phyloP scores from a whole-genome alignment of 768 basidiomycete genomes.

The Stropharia rugosoannulata region DNA sequence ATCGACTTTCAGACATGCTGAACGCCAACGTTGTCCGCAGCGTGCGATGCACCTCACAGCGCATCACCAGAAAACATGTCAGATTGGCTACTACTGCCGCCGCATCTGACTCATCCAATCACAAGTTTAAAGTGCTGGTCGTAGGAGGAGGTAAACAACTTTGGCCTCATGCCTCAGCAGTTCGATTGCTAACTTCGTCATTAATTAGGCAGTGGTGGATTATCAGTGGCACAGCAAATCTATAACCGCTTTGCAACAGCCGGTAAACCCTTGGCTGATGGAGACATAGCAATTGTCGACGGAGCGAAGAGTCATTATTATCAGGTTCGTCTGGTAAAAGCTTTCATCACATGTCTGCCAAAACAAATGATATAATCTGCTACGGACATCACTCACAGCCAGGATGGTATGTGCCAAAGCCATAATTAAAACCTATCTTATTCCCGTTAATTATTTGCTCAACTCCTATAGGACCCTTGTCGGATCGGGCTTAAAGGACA shows the following conservation, averaged over 20 bases:
- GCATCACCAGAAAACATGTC: slow-evolving; percentile 8
- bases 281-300: slow-evolving; percentile 88
- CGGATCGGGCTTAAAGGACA: slow-evolving; percentile 79
- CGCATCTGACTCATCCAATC: slow-evolving; percentile 20
- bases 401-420: slow-evolving; percentile 69
- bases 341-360: not conserved
- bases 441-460: not conserved
- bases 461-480: slow-evolving; percentile 73
- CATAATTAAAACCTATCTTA: not conserved
- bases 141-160: slow-evolving; percentile 76
- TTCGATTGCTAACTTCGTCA: slow-evolving; percentile 3
- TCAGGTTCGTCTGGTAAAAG: slow-evolving; percentile 45
- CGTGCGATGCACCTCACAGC: slow-evolving; percentile 11
- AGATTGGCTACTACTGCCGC: slow-evolving; percentile 37
- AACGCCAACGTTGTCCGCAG: slow-evolving; percentile 10
- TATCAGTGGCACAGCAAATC: slow-evolving; percentile 86
- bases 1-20: slow-evolving; percentile 13
- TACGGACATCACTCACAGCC: slow-evolving; percentile 47
- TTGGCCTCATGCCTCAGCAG: not conserved
- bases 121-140: slow-evolving; percentile 81
- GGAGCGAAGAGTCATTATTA: slow-evolving; percentile 82
- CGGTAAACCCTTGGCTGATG: slow-evolving; percentile 62
- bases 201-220: slow-evolving; percentile 70
- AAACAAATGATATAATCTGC: not conserved
- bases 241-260: slow-evolving; percentile 74